Evolutionary conservation across 176 grass and related monocot species (phyloP), one percentile per base, ranked within the genome.

Genomic region (bread wheat (Triticum aestivum)): DNA sequence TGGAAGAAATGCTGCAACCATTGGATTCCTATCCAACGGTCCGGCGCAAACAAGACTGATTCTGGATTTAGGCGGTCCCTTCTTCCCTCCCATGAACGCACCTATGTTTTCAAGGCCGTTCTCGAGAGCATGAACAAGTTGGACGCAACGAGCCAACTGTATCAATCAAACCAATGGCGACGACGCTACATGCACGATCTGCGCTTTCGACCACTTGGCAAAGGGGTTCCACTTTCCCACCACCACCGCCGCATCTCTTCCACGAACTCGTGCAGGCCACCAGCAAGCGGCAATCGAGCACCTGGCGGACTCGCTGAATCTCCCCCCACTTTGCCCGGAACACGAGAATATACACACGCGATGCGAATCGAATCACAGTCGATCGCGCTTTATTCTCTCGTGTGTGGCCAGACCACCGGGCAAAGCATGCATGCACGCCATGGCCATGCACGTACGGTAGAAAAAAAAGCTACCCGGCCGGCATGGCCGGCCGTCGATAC

Each of bases 301-400:
- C 83, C 78, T 11, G 61, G 45, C 69, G 49, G 54, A 59, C 54
- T 71, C 77, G 1, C 54, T 71, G 83, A 85, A 85, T 89, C 69
- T 49, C 67, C 35, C 80, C 4, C 63, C 86, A 33, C 45, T 37
- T 24, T 33, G 35, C 73, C 37, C 8, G 2, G 63, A 54, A 54
- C 51, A 7, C 51, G 15, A 18, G 51, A 77, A 69, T 77, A 68
- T 38, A 41, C n/a, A 76, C 39, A 26, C n/a, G 70, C 20, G 20
- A 71, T 75, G 87, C 69, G 87, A 20, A 89, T 85, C 61, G 77
- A 67, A 85, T 81, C 87, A 23, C n/a, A 72, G 3, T 38, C 20
- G 38, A 41, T 9, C 39, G 39, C 45, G 58, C 77, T 79, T 63
- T 79, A 79, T 79, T 26, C 77, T 39, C 34, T 79, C 33, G 8